A percentile compares a stretch with the other conserved stretches of the same genome.
Evolutionary conservation across 768 basidiomycete genomes (phyloP).

Genomic region (Suillus placidus): DNA sequence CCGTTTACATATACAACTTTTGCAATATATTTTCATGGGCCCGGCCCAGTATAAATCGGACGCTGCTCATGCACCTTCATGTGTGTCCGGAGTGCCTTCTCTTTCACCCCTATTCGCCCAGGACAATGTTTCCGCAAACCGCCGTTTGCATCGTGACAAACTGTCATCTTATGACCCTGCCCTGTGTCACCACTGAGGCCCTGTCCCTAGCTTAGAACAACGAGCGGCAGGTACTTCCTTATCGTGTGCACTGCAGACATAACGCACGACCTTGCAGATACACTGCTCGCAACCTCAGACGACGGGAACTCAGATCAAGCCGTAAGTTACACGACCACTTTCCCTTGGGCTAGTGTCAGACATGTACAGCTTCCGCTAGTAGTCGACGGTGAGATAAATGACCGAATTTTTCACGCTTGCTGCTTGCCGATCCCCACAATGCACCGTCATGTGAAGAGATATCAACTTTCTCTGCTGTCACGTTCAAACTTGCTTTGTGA

Average conservation of each 20-base stretch:
- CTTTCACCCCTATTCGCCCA: background rate
- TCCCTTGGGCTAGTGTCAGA: background rate
- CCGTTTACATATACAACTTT: background rate
- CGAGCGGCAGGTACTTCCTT: background rate
- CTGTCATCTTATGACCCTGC: background rate
- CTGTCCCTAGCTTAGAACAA: background rate
- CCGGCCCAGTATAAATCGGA: background rate
- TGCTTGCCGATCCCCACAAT: constrained; percentile 4
- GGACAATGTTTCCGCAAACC: background rate
- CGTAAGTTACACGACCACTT: background rate
- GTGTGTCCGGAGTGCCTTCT: background rate
- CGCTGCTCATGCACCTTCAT: background rate
- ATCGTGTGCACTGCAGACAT: background rate
- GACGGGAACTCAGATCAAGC: background rate
- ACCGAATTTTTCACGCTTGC: background rate
- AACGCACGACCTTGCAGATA: background rate
- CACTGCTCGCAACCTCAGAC: background rate
- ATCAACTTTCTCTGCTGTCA: background rate
- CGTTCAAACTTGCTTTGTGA: background rate
- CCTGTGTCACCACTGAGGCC: background rate
- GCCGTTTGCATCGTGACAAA: background rate
- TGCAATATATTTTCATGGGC: background rate
- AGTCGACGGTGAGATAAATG: background rate
- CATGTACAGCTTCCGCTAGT: background rate
- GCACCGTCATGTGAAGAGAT: constrained; percentile 8